Evolutionary conservation across 2,329 filamentous ascomycete species (phyloP).

Genomic region (Colletotrichum neosansevieriae): DNA sequence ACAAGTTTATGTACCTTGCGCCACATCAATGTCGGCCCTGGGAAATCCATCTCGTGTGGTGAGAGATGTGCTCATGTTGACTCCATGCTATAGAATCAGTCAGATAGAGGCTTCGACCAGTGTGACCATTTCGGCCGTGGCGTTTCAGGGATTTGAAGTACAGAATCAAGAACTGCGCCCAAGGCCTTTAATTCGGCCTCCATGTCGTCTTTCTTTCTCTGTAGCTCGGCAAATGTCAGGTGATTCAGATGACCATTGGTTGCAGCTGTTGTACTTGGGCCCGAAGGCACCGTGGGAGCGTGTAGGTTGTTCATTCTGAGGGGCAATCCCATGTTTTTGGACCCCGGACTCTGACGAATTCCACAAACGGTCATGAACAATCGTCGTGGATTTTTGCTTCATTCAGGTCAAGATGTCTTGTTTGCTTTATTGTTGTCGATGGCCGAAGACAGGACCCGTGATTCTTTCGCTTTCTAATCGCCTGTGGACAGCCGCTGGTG

Average conservation of each 20-base stretch:
- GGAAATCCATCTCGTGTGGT: constrained; percentile 93
- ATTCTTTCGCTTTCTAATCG: not conserved
- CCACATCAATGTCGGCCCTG: constrained; percentile 91
- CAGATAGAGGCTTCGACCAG: constrained; percentile 38
- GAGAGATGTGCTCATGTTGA: constrained; percentile 90
- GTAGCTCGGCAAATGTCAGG: constrained; percentile 82
- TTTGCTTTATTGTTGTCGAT: not conserved
- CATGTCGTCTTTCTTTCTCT: constrained; percentile 84
- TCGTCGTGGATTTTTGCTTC: too few species aligned
- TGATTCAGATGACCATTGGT: constrained; percentile 73
- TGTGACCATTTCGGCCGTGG: not conserved
- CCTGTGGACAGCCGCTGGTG: not conserved
- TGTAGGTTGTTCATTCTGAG: constrained; percentile 68
- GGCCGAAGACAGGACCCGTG: too few species aligned
- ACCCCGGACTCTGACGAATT: not conserved
- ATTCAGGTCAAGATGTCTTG: too few species aligned
- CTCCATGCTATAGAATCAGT: constrained; percentile 76
- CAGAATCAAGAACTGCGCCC: constrained; percentile 88
- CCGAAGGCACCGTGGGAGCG: constrained; percentile 75
- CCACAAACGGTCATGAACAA: not conserved
- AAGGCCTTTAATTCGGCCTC: constrained; percentile 90
- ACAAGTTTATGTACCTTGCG: constrained; percentile 74
- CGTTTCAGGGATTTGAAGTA: constrained; percentile 53
- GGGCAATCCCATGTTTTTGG: constrained; percentile 32
- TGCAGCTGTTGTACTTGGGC: constrained; percentile 73